Percentiles rank a stretch among this genome's conserved stretches.
phyloP scores from a whole-genome alignment of 2,329 filamentous ascomycete species.

The Sclerotinia trifoliorum region DNA sequence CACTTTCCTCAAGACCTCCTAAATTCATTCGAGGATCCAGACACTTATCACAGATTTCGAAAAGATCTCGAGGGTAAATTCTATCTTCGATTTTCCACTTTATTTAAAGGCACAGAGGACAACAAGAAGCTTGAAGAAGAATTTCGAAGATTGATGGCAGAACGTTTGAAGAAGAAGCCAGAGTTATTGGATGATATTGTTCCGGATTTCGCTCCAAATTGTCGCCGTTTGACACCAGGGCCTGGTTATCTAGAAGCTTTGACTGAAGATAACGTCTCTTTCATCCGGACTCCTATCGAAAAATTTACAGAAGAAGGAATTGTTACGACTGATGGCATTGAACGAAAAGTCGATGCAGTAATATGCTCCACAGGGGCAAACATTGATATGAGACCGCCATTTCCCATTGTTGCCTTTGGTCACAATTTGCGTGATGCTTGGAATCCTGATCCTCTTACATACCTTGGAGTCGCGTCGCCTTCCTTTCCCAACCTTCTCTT shows the following conservation, averaged over 20 bases:
- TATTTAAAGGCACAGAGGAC: slow-evolving; percentile 49
- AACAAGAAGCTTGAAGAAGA: slow-evolving; percentile 40
- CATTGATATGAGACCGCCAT: slow-evolving; percentile 56
- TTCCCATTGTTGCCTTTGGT: slow-evolving; percentile 57
- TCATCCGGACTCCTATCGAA: slow-evolving; percentile 56
- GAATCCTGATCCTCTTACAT: slow-evolving; percentile 62
- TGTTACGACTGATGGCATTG: slow-evolving; percentile 55
- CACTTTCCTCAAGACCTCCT: slow-evolving; percentile 53
- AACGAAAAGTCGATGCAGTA: slow-evolving; percentile 60
- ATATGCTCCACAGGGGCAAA: slow-evolving; percentile 70
- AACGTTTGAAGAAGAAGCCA: slow-evolving; percentile 45
- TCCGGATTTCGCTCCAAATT: slow-evolving; percentile 47
- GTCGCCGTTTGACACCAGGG: slow-evolving; percentile 45
- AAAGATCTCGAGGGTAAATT: slow-evolving; percentile 60
- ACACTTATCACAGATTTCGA: slow-evolving; percentile 59
- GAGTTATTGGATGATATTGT: slow-evolving; percentile 39
- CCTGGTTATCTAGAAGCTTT: slow-evolving; percentile 66
- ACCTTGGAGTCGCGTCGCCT: slow-evolving; percentile 61
- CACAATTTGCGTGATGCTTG: slow-evolving; percentile 56
- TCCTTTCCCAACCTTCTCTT: slow-evolving; percentile 68
- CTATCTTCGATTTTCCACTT: slow-evolving; percentile 55
- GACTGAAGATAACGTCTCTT: slow-evolving; percentile 59
- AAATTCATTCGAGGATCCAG: slow-evolving; percentile 55
- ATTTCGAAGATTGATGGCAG: slow-evolving; percentile 44
- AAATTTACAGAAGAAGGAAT: slow-evolving; percentile 60